Percentiles rank a stretch among this genome's conserved stretches.
These are phyloP conservation scores for Chlorella sorokiniana DNA, from an alignment of 139 green algal genomes.

Conservation along the genomic window DNA sequence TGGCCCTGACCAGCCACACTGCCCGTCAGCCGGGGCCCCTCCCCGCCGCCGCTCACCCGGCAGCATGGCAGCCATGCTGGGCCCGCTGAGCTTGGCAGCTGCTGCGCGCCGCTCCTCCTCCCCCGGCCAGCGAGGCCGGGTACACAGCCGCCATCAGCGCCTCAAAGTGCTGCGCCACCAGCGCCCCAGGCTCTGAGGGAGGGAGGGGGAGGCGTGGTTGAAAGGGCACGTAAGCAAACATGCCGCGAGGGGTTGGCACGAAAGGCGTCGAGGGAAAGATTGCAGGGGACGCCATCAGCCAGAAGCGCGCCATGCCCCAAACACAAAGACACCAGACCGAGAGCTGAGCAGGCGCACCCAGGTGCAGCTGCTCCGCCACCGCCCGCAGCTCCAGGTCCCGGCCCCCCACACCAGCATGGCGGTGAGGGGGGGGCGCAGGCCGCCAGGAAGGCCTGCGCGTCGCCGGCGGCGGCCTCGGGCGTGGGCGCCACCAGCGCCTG, in stretches of 20 bases:
- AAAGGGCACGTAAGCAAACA: too few species aligned
- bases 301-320: too few species aligned
- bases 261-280: too few species aligned
- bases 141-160: conserved; percentile 27
- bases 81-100: neutral
- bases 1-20: neutral
- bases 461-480: neutral
- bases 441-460: neutral
- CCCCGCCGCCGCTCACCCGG: conserved; percentile 6
- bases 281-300: too few species aligned
- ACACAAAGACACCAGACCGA: too few species aligned
- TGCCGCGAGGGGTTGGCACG: too few species aligned
- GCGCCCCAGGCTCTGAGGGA: conserved; percentile 3
- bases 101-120: neutral
- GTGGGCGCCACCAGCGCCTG: conserved; percentile 35
- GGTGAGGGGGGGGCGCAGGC: conserved; percentile 16
- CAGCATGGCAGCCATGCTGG: conserved; percentile 22
- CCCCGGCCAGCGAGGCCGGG: neutral
- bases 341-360: neutral
- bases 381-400: conserved; percentile 25
- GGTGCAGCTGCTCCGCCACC: conserved; percentile 9
- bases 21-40: neutral
- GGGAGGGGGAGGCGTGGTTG: neutral
- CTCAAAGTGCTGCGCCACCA: conserved; percentile 33
- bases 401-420: conserved; percentile 28